Base-by-base conservation (phyloP, 306 rosid genomes). In the Rosa chinensis region DNA sequence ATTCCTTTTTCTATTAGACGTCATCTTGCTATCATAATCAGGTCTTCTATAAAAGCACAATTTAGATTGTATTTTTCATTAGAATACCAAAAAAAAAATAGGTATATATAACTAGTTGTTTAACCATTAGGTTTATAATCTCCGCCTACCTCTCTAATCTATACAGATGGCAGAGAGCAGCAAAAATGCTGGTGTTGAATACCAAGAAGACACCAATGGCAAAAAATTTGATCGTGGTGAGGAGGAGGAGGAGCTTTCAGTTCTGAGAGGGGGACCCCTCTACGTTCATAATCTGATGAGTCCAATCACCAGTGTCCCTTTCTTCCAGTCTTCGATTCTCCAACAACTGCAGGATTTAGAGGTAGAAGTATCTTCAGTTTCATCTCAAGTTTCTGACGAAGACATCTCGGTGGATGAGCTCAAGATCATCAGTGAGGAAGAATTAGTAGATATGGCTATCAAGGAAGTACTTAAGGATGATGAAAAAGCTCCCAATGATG, bases 371-470 rank as follows among this genome's bases (percentile, higher is more conserved):
- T 64, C 43, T 35, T 32, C 44, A 64, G n/a, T 32, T 63, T 32
- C 43, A 13, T 63, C 43, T 12, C 69, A 10, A 61, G 16, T 64
- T 14, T 64, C n/a, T 2, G 21, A 64, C 21, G n/a, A 64, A 37
- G 70, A 64, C 17, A 64, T 32, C 20, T 64, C 44, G 0, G 70
- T 35, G 20, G 70, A 35, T 14, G 70, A 64, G 20, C 44, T 64
- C 70, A 64, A 28, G 17, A 64, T 64, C 44, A 35, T 35, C 20
- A 63, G 70, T 64, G 70, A 64, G 44, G 70, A 64, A 35, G 70
- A 64, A 21, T 64, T 64, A 1, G 43, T 64, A n/a, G 44, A 63
- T 28, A 63, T 32, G 16, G 66, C 39, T 61, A 61, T 61, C 17
- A 61, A 61, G 66, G 66, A 23, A 62, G 67, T 62, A 25, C 40